Percentiles rank a stretch among this genome's conserved stretches.
phyloP scores from a whole-genome alignment of 768 basidiomycete genomes.

The Cyclocybe cylindracea region DNA sequence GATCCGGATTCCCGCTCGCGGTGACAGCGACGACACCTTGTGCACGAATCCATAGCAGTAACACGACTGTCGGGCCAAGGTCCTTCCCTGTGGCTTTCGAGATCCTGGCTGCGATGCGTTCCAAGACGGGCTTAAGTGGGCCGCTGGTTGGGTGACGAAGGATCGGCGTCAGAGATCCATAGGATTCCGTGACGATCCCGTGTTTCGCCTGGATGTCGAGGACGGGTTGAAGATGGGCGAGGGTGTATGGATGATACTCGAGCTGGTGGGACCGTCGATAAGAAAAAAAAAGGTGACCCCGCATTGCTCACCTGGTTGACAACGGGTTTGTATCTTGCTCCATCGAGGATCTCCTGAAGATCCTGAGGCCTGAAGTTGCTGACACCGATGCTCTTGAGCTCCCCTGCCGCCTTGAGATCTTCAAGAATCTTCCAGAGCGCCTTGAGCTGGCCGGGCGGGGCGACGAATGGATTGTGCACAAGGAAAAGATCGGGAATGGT shows the following conservation, averaged over 20 bases:
- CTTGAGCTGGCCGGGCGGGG: constrained; percentile 23
- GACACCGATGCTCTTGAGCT: constrained; percentile 48
- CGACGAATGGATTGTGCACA: constrained; percentile 44
- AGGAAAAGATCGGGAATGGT: constrained; percentile 55
- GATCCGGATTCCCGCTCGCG: constrained; percentile 29
- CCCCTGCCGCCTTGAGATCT: constrained; percentile 41
- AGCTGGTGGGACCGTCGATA: constrained; percentile 18
- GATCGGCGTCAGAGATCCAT: constrained; percentile 36
- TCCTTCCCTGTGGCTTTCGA: constrained; percentile 17
- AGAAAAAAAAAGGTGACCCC: not conserved
- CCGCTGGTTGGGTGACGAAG: constrained; percentile 37
- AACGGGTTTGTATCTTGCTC: constrained; percentile 49
- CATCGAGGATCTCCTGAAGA: constrained; percentile 42
- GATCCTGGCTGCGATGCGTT: constrained; percentile 31
- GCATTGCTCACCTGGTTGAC: constrained; percentile 46
- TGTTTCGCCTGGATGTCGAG: constrained; percentile 35
- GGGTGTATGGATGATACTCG: constrained; percentile 37
- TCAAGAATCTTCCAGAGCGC: constrained; percentile 54
- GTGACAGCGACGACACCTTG: constrained; percentile 33
- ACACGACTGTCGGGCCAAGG: constrained; percentile 22
- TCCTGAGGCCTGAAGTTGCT: constrained; percentile 52
- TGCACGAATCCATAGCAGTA: constrained; percentile 35
- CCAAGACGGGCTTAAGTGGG: constrained; percentile 38
- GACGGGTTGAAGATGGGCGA: constrained; percentile 33
- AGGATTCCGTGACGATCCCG: constrained; percentile 38